A percentile compares a stretch with the other conserved stretches of the same genome.
Conservation (phyloP, 495 filamentous ascomycete genomes). For the Pseudotulostoma volvatum region DNA sequence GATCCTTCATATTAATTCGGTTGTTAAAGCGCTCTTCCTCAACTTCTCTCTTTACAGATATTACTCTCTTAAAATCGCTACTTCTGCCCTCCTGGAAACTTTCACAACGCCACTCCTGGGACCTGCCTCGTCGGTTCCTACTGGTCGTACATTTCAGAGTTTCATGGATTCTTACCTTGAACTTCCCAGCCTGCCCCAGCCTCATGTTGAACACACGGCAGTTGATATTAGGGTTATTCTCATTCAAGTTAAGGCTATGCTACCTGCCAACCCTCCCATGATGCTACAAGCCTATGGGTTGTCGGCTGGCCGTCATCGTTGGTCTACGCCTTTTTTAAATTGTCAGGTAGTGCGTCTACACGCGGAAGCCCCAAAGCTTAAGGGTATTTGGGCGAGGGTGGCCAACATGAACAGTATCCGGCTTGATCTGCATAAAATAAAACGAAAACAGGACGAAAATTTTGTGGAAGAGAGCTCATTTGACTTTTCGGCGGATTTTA, state of each 20-base stretch:
- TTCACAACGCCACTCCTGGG: conserved; percentile 35
- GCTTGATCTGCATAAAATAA: conserved; percentile 61
- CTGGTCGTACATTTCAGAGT: conserved; percentile 1
- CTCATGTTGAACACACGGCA: conserved; percentile 50
- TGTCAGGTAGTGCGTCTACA: conserved; percentile 67
- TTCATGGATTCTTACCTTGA: conserved; percentile 11
- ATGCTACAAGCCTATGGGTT: conserved; percentile 77
- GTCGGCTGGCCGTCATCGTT: conserved; percentile 70
- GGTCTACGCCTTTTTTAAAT: conserved; percentile 61
- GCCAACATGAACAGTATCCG: conserved; percentile 66
- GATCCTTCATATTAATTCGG: conserved; percentile 70
- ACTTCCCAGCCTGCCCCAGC: conserved; percentile 16
- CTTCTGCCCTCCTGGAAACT: conserved; percentile 56
- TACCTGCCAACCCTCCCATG: conserved; percentile 74
- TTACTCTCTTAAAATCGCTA: conserved; percentile 74
- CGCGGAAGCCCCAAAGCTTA: conserved; percentile 68
- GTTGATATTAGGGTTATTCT: conserved; percentile 64
- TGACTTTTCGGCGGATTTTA: conserved; percentile 70
- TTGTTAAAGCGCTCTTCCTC: conserved; percentile 57
- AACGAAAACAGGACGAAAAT: conserved; percentile 43
- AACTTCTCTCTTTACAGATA: conserved; percentile 92
- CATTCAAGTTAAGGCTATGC: conserved; percentile 71
- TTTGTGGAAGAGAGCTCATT: conserved; percentile 63
- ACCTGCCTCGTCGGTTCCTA: conserved; percentile 3
- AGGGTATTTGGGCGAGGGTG: conserved; percentile 67